Percentiles rank a stretch among this genome's conserved stretches.
Evolutionary conservation across 495 filamentous ascomycete species (phyloP).

Genomic region (Sporormia fimetaria): DNA sequence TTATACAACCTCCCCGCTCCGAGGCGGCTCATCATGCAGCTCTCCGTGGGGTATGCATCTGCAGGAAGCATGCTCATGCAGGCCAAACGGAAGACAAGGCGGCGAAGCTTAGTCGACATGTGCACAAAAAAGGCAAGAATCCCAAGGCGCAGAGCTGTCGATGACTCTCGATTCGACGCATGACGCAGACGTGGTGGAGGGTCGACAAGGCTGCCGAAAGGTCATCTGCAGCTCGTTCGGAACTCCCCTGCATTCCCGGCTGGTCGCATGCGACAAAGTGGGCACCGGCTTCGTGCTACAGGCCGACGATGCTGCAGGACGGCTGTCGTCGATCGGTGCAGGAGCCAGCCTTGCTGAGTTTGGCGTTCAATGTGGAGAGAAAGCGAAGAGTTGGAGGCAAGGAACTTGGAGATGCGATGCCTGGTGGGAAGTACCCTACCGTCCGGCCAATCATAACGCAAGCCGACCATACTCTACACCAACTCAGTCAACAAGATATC

Average conservation of each 20-base stretch:
- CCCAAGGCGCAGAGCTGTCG: slow-evolving; percentile 11
- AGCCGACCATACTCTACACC: too few relatives aligned
- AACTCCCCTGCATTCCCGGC: slow-evolving; percentile 12
- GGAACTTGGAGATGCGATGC: too few relatives aligned
- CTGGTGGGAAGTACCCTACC: too few relatives aligned
- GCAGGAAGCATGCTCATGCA: slow-evolving; percentile 17
- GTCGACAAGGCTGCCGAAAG: slow-evolving; percentile 13
- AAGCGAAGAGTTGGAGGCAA: too few relatives aligned
- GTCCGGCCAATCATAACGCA: too few relatives aligned
- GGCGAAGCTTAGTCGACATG: slow-evolving; percentile 25
- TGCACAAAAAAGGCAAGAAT: slow-evolving; percentile 8
- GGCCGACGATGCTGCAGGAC: too few relatives aligned
- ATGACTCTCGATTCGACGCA: slow-evolving; percentile 20
- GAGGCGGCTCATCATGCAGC: slow-evolving; percentile 7
- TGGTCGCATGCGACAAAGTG: slow-evolving; percentile 14
- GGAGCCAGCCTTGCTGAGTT: too few relatives aligned
- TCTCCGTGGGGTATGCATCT: slow-evolving; percentile 8
- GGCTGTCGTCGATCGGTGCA: too few relatives aligned
- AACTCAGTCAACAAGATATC: too few relatives aligned
- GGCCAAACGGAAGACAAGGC: slow-evolving; percentile 23
- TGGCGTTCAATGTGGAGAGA: too few relatives aligned
- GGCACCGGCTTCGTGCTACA: too few relatives aligned
- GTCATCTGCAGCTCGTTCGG: slow-evolving; percentile 14
- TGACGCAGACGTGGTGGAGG: slow-evolving; percentile 23
- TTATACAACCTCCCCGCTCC: too few relatives aligned